Base-by-base conservation (phyloP, 129 eudicot genomes). In the Centaurea solstitialis region DNA sequence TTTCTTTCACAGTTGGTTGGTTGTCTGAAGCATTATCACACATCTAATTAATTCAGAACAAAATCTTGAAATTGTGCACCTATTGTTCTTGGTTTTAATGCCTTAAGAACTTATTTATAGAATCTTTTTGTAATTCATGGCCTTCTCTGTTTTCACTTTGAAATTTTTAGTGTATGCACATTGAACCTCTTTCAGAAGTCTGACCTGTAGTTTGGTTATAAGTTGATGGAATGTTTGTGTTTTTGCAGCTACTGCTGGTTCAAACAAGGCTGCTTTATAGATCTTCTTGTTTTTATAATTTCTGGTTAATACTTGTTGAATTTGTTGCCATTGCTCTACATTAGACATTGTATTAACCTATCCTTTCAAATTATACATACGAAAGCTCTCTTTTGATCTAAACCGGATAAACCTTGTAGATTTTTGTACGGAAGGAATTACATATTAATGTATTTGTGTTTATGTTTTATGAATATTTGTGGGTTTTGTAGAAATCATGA, bases 221-320 rank as follows among this genome's bases (percentile, higher is more conserved):
- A 21, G 64, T 9, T 75, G 33, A 62, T 65, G 28, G 12, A 75
- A 75, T 57, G 18, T 30, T 22, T 22, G 43, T 64, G 37, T 37
- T 68, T 35, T 76, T 86, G 86, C 90, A 88, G 94, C 92, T 81
- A 57, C 86, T 70, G 86, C 93, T 11, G 98, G 98, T 71, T 75
- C 96, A 69, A 93, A 93, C 87, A 93, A 81, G 84, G 97, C 97
- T 37, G 97, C 97, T n/a, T n/a, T n/a, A n/a, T n/a, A n/a, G n/a
- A n/a, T n/a, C n/a, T n/a, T n/a, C n/a, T n/a, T n/a, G n/a, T n/a
- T n/a, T n/a, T n/a, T n/a, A n/a, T n/a, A n/a, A n/a, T n/a, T n/a
- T n/a, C n/a, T n/a, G n/a, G n/a, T n/a, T n/a, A n/a, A n/a, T n/a
- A n/a, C n/a, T n/a, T n/a, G n/a, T n/a, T n/a, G n/a, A n/a, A n/a